Evolutionary conservation across 2,329 filamentous ascomycete species (phyloP), one percentile per base, ranked within the genome.

Genomic region (Alternaria conjuncta): DNA sequence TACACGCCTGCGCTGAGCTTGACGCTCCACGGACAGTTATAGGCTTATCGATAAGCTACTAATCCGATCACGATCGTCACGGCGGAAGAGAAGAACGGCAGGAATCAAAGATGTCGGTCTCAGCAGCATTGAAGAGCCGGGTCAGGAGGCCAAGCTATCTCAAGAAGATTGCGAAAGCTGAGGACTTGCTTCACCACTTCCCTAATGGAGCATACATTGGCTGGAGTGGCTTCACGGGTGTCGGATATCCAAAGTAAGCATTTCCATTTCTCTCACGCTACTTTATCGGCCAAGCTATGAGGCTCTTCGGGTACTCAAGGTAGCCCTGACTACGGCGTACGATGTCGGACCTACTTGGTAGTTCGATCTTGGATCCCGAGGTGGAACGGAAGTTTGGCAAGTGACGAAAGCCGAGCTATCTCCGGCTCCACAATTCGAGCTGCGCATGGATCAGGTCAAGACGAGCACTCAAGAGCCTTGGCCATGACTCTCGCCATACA

Each of bases 221-320:
- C 75, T 97, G 93, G 93, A 93, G 90, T 68, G 93, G 93, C 10
- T 97, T 97, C 82, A 97, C 93, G 12, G 93, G 93, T 73, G 93
- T 96, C 57, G 92, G 92, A 63, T 96, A 96, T 82, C 92, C 92
- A 67, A 96, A 96, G 91, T 92, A 83, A 73, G 88, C 83, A 30
- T 8, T 18, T 55, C 23, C 26, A 23, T 21, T 36, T 32, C 32
- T 32, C 32, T 60, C 45, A 26, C 28, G 50, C 26, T 47, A 18
- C 25, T 15, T 53, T 36, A 12, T 44, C n/a, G 20, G 21, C 15
- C 45, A 47, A 41, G 41, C 11, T 15, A 51, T 43, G 26, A 44
- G 32, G 30, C n/a, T 44, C 49, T 45, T 20, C 8, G 13, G 25
- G 13, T 32, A 6, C n/a, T 20, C 20, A 26, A 21, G 26, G 30